Evolutionary conservation across 2,329 filamentous ascomycete species (phyloP).

Genomic region (Gnomoniopsis sp.): DNA sequence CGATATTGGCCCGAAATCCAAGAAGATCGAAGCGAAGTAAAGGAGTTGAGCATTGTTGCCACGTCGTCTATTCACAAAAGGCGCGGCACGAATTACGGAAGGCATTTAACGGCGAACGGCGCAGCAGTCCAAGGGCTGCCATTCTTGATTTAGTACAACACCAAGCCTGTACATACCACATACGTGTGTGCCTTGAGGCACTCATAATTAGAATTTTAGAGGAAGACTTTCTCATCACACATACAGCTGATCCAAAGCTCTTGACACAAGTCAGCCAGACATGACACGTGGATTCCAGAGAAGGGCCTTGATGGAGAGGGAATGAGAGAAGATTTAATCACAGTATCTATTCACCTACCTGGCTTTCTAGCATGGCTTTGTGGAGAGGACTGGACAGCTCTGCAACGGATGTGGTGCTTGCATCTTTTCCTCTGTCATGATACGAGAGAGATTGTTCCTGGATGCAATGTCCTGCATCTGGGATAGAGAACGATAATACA

Average conservation of each 20-base stretch:
- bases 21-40: background rate
- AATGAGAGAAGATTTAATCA: too few relatives aligned
- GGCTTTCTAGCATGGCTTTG: too few relatives aligned
- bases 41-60: background rate
- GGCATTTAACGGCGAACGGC: conserved; percentile 16
- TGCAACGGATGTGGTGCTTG: too few relatives aligned
- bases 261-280: background rate
- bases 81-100: background rate
- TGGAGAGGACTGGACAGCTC: too few relatives aligned
- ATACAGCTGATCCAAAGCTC: background rate
- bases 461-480: too few relatives aligned
- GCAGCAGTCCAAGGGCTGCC: conserved; percentile 9
- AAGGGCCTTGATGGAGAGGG: background rate
- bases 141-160: conserved; percentile 7
- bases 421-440: too few relatives aligned
- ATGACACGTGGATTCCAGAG: background rate
- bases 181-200: background rate
- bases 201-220: background rate
- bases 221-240: background rate
- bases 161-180: conserved; percentile 11
- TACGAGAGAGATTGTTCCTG: too few relatives aligned
- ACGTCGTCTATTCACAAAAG: background rate
- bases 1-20: background rate
- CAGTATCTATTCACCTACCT: too few relatives aligned
- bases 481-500: too few relatives aligned